phyloP scores from a whole-genome alignment of 2,329 filamentous ascomycete species.

The Sporothrix euskadiensis region DNA sequence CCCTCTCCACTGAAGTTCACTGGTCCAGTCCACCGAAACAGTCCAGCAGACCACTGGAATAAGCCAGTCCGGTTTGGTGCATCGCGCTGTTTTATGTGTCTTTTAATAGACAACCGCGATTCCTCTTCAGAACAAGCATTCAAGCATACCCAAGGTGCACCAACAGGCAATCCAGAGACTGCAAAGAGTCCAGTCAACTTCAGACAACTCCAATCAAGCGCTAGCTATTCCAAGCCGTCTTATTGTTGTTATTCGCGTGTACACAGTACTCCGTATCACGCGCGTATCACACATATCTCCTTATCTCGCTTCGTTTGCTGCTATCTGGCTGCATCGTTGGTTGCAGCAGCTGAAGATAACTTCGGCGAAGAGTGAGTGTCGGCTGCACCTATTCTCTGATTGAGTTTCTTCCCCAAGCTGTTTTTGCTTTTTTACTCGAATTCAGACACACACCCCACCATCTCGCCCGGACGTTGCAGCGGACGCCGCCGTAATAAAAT shows the following conservation, averaged over 20 bases:
- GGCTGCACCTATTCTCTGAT: background rate
- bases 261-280: no score
- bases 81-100: background rate
- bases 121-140: background rate
- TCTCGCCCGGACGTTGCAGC: background rate
- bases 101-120: conserved; percentile 11
- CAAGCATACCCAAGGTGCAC: background rate
- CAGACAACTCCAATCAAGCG: background rate
- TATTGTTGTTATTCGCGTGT: background rate
- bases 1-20: background rate
- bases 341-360: background rate
- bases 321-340: background rate
- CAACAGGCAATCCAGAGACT: background rate
- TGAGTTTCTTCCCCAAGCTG: no score
- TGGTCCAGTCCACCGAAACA: background rate
- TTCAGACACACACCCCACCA: background rate
- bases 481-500: conserved; percentile 19
- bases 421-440: background rate
- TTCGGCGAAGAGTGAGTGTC: background rate
- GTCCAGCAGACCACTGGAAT: background rate
- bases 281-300: background rate
- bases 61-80: background rate
- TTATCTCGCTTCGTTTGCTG: background rate
- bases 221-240: background rate
- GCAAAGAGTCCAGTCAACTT: background rate